Evolutionary conservation across 345 rosid species (phyloP), one percentile per base, ranked within the genome.

Genomic region (Arabidopsis suecica): DNA sequence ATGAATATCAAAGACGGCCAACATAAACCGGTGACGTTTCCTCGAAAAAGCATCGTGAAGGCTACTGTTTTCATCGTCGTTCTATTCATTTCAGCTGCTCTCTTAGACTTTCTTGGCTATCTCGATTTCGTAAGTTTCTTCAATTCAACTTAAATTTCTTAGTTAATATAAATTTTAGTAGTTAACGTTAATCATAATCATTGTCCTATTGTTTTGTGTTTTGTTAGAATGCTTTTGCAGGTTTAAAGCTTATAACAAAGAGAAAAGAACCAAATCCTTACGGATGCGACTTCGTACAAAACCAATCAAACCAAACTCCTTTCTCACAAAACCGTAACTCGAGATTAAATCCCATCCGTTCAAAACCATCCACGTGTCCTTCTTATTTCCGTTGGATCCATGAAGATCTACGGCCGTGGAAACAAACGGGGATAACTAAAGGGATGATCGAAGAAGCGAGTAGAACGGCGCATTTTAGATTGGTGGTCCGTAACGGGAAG

Each of bases 361-460:
- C 78, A 66, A 33, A 70, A 28, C 69, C 14, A 10, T 30, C 55
- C 61, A 36, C 86, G 41, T 87, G 94, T 72, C 88, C 94, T 0
- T 68, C 84, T 9, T 88, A 87, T 73, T 89, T 89, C 78, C 82
- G 83, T n/a, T 89, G 93, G 96, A 89, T 92, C 75, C 88, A 87
- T 64, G 90, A 89, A 68, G 97, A 89, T 78, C 73, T 88, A 16
- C 79, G 81, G 74, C 88, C 87, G 0, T 88, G 93, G 97, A 82
- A 71, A 65, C 70, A 60, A 54, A 78, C 75, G 0, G 89, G 97
- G 45, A 89, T 89, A 78, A 86, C 79, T 0, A 78, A 74, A 65
- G 85, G 81, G n/a, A 84, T 83, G 88, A 25, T 89, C 68, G 79
- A 87, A 53, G 40, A 73, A 65, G 90, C 86, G 0, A 71, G 78